These are phyloP conservation scores for Stylonectria norvegica DNA, from an alignment of 2,329 filamentous ascomycete genomes.

Conservation along the genomic window DNA sequence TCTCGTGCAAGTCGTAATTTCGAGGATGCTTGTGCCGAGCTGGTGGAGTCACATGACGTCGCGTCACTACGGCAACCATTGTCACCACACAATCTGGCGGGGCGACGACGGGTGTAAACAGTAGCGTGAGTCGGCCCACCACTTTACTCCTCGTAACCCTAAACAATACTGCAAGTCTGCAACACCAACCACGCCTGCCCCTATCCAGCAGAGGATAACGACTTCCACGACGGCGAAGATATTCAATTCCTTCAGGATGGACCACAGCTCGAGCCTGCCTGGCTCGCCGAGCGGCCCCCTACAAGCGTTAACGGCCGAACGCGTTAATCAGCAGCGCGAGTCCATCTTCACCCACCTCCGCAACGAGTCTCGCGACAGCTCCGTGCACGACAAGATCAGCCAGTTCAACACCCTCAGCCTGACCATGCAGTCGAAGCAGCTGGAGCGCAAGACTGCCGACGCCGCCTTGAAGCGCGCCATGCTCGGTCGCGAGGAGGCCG, in stretches of 20 bases:
- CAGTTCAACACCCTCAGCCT: constrained; percentile 70
- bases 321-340: constrained; percentile 51
- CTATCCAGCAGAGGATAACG: not conserved
- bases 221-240: not conserved
- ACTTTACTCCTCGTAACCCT: not conserved
- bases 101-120: constrained; percentile 27
- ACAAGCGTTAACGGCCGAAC: constrained; percentile 60
- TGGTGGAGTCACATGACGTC: constrained; percentile 20
- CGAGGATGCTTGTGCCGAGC: not conserved
- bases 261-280: constrained; percentile 43
- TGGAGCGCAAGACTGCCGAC: constrained; percentile 63
- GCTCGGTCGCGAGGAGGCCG: constrained; percentile 67
- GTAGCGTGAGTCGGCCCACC: constrained; percentile 5
- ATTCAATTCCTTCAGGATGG: constrained; percentile 3
- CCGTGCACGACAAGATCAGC: constrained; percentile 64
- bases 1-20: not conserved
- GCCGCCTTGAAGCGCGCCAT: constrained; percentile 64
- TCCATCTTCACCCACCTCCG: constrained; percentile 36
- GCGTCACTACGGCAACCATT: constrained; percentile 21
- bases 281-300: constrained; percentile 57
- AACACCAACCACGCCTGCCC: not conserved
- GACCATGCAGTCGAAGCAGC: constrained; percentile 56
- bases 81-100: constrained; percentile 13
- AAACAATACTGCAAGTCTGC: not conserved
- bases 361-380: constrained; percentile 51